Percentiles rank a stretch among this genome's conserved stretches.
Evolutionary conservation across 2,329 filamentous ascomycete species (phyloP).

Genomic region (Celoporthe dispersa): DNA sequence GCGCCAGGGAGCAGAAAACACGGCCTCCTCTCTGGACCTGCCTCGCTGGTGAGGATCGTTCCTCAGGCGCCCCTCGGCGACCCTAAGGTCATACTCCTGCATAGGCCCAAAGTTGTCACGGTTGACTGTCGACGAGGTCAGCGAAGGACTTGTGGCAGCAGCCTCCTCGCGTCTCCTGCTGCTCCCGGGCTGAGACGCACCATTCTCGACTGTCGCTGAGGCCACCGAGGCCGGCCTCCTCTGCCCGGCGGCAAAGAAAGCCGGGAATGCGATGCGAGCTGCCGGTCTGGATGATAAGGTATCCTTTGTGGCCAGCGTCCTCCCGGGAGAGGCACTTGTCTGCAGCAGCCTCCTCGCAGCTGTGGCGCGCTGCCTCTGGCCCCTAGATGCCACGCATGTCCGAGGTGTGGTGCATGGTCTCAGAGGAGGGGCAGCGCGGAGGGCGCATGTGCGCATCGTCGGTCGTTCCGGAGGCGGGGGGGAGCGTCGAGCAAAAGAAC

Average conservation of each 20-base stretch:
- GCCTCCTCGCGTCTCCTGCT: not conserved
- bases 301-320: not conserved
- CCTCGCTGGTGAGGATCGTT: constrained; percentile 93
- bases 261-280: constrained; percentile 30
- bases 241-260: constrained; percentile 29
- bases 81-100: constrained; percentile 84
- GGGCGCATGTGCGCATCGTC: constrained; percentile 27
- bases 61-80: constrained; percentile 72
- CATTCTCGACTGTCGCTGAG: constrained; percentile 31
- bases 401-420: constrained; percentile 11
- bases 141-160: not conserved
- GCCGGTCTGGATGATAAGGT: not conserved
- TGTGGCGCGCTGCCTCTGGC: constrained; percentile 16
- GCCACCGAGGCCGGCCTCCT: constrained; percentile 31
- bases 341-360: constrained; percentile 18
- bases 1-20: constrained; percentile 7
- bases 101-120: constrained; percentile 68
- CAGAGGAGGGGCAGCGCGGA: constrained; percentile 15
- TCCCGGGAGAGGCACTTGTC: constrained; percentile 7
- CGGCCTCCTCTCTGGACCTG: constrained; percentile 43
- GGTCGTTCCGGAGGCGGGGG: constrained; percentile 2
- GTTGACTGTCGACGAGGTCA: constrained; percentile 32
- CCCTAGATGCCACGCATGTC: constrained; percentile 12
- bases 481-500: not conserved
- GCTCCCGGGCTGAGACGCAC: constrained; percentile 21